Base-by-base conservation (phyloP, 768 basidiomycete species). In the Hygrocybe punicea region DNA sequence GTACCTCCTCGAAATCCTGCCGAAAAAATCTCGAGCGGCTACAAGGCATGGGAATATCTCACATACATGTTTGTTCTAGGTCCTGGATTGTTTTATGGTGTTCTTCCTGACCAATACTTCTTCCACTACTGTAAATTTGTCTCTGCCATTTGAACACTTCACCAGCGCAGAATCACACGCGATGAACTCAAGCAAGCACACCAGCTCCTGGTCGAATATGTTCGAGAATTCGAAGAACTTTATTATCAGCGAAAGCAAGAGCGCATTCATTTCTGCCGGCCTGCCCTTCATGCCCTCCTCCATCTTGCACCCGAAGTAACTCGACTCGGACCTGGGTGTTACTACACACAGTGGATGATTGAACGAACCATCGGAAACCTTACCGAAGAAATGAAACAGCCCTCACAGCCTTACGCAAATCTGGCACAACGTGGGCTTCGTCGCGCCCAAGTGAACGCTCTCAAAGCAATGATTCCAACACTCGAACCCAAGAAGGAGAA, bases 41-140 rank as follows among this genome's bases (percentile, higher is more conserved):
- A 76, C 57, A 76, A 76, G 45, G 73, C 73, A 1, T 64, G 61
- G 25, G 74, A 77, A 53, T 77, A 53, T 39, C 57, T 63, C 2
- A 44, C 61, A 0, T 76, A 74, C 53, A 8, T 76, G 11, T 75
- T 29, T 29, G 29, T 29, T 29, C 29, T 29, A 29, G 29, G 29
- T 29, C 29, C 29, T 29, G 29, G 29, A 29, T 29, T 29, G 29
- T 29, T 29, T 29, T 29, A 29, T 8, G 29, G 60, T 61, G 70
- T 73, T 0, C 67, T 49, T 4, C 39, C 55, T 24, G 45, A 29
- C 29, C 29, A 42, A 10, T 55, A 55, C 37, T 59, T 35, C 40
- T 16, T 11, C 3, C 17, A 59, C 35, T 29, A 29, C 29, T 29
- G 29, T 44, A 58, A 58, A 29, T 25, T 53, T 17, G 51, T 53